phyloP scores from a whole-genome alignment of 176 grass and related monocot species.

The Panicum miliaceum region DNA sequence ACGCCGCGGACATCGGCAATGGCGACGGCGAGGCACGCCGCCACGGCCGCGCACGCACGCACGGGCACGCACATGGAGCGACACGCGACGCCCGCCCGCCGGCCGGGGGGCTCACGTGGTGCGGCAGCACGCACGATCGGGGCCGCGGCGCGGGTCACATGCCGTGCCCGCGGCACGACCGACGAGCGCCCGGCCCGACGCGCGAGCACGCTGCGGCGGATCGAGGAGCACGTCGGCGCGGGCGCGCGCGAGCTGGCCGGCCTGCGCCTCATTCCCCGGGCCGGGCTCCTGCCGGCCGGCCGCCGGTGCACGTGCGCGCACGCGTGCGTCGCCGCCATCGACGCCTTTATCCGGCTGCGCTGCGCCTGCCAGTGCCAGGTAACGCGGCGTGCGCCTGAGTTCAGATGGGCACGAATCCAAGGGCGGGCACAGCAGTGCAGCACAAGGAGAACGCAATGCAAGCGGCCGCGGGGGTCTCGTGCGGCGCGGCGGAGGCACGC shows the following conservation, averaged over 20 bases:
- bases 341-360: neutral
- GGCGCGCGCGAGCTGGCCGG: neutral
- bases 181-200: neutral
- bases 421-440: neutral
- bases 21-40: constrained; percentile 30
- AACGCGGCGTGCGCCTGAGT: neutral
- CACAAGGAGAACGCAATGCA: too few relatives aligned
- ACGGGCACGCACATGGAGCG: constrained; percentile 12
- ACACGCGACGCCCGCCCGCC: neutral
- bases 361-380: neutral
- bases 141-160: constrained; percentile 3
- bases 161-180: neutral
- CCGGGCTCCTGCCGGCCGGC: neutral
- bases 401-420: constrained; percentile 12
- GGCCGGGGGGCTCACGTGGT: constrained; percentile 27
- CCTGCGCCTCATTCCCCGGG: neutral
- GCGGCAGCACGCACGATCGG: constrained; percentile 25
- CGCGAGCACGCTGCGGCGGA: neutral
- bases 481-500: too few relatives aligned
- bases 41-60: neutral
- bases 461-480: too few relatives aligned
- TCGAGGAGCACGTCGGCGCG: neutral
- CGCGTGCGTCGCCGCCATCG: constrained; percentile 9
- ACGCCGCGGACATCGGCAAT: constrained; percentile 47
- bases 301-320: neutral